phyloP scores from a whole-genome alignment of 495 filamentous ascomycete genomes.

The Penicilliopsis zonata region DNA sequence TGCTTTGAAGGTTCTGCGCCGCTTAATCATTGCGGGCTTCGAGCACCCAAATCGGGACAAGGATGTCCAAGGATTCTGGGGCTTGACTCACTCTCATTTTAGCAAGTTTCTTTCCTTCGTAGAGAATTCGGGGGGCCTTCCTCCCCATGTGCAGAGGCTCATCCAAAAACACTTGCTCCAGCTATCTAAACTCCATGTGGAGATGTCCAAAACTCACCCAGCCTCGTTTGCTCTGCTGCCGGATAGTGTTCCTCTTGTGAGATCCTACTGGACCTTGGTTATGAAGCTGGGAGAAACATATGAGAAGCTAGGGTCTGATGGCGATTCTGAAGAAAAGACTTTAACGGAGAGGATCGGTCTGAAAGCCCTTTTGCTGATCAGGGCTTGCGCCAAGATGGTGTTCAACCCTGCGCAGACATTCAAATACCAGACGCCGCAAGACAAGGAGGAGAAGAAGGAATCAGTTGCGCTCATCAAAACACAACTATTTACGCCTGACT shows the following conservation, averaged over 20 bases:
- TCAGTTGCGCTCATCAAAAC: conserved; percentile 53
- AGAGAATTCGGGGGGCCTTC: conserved; percentile 11
- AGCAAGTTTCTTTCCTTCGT: conserved; percentile 46
- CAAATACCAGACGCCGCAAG: conserved; percentile 59
- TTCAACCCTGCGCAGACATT: conserved; percentile 71
- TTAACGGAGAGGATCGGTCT: conserved; percentile 66
- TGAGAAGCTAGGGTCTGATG: conserved; percentile 35
- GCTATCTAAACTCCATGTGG: conserved; percentile 80
- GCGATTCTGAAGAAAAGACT: conserved; percentile 37
- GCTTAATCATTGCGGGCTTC: conserved; percentile 71
- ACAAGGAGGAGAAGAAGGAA: conserved; percentile 55
- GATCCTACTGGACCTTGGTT: conserved; percentile 73
- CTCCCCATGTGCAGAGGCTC: conserved; percentile 27
- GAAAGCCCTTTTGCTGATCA: conserved; percentile 70
- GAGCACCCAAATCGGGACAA: conserved; percentile 67
- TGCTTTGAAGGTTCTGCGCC: conserved; percentile 65
- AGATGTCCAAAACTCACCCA: conserved; percentile 65
- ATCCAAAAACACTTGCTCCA: conserved; percentile 82
- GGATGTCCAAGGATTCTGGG: conserved; percentile 69
- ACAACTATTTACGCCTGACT: conserved; percentile 58
- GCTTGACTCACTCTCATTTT: conserved; percentile 55
- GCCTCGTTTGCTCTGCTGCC: conserved; percentile 72
- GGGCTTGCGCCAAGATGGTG: conserved; percentile 72
- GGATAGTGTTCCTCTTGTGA: conserved; percentile 59
- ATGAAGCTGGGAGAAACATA: conserved; percentile 62